These are phyloP conservation scores for Fraxinus excelsior DNA, from an alignment of 257 asterid genomes.

Conservation along the genomic window DNA sequence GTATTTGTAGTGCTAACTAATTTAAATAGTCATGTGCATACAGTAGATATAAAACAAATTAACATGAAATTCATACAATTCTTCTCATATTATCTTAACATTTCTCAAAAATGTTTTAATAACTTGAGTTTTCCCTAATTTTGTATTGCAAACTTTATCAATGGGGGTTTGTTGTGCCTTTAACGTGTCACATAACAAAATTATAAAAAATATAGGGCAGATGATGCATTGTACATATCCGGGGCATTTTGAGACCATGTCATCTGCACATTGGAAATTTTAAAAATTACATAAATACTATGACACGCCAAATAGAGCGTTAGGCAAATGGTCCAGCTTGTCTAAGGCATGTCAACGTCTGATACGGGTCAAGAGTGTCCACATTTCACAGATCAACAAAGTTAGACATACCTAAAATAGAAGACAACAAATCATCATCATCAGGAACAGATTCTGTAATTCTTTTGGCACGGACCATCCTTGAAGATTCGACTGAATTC, in stretches of 20 bases:
- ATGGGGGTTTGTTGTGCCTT: not conserved
- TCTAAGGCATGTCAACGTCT: not conserved
- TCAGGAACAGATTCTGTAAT: slow-evolving; percentile 75
- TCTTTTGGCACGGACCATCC: slow-evolving; percentile 63
- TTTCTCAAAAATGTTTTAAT: not conserved
- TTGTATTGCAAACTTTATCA: not conserved
- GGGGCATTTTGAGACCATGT: not conserved
- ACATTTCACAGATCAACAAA: slow-evolving; percentile 6
- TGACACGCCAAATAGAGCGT: not conserved
- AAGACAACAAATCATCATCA: slow-evolving; percentile 88
- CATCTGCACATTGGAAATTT: not conserved
- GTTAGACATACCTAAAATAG: slow-evolving; percentile 70
- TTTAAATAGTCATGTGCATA: not conserved
- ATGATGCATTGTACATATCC: not conserved
- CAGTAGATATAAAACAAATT: not conserved
- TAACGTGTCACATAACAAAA: not conserved
- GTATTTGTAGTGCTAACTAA: not conserved
- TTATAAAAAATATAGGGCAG: not conserved
- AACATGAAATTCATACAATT: not conserved
- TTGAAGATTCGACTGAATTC: slow-evolving; percentile 81
- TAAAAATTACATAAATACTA: not conserved
- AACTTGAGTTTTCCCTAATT: not conserved
- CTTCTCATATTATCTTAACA: not conserved
- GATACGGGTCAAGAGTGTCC: not conserved
- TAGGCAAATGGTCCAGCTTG: not conserved